Conservation (phyloP, 169 alveolate genomes). For the Plasmodium reichenowi region DNA sequence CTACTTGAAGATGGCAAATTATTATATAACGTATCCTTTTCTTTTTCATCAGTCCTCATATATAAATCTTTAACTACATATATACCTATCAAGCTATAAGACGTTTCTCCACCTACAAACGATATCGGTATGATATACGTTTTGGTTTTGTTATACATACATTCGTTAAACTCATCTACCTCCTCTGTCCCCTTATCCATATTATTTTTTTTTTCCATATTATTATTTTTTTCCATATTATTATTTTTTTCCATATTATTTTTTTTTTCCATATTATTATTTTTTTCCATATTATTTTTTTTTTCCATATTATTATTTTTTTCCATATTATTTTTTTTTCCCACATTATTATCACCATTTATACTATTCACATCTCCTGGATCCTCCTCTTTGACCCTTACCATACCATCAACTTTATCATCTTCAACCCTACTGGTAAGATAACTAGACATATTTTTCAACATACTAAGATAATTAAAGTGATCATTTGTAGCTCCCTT, state of each 20-base stretch:
- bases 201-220: not conserved
- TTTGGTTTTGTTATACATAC: slow-evolving; percentile 13
- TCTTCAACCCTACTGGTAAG: too few species aligned
- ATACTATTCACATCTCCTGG: not conserved
- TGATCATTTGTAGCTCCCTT: too few species aligned
- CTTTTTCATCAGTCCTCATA: not conserved
- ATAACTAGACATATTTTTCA: too few species aligned
- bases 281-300: not conserved
- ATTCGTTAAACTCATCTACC: slow-evolving; percentile 14
- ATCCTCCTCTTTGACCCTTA: too few species aligned
- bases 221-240: not conserved
- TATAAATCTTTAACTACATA: slow-evolving; percentile 13
- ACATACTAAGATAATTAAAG: too few species aligned
- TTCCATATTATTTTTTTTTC: not conserved
- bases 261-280: not conserved
- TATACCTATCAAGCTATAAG: slow-evolving; percentile 61
- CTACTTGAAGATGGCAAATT: not conserved
- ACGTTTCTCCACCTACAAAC: slow-evolving; percentile 72
- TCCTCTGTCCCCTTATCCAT: not conserved
- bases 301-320: not conserved
- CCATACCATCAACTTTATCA: too few species aligned
- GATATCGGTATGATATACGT: slow-evolving; percentile 66
- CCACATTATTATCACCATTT: not conserved
- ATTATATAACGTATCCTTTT: not conserved
- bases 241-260: not conserved